Percentiles rank a stretch among this genome's conserved stretches.
phyloP scores from a whole-genome alignment of 768 basidiomycete species.

The Agrocybe chaxingu region DNA sequence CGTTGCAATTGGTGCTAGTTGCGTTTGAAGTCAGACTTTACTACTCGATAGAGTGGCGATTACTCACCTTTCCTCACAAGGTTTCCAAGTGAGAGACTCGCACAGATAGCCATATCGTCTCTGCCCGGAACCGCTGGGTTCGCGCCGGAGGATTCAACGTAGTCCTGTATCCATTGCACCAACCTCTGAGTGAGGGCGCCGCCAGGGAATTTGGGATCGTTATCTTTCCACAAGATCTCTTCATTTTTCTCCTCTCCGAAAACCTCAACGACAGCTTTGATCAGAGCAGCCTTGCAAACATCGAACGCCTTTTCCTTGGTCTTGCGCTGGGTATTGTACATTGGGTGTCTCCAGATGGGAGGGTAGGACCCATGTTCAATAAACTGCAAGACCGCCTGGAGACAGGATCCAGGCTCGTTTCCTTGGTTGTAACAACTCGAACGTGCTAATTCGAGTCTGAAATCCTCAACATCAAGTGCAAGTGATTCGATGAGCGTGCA shows the following conservation, averaged over 20 bases:
- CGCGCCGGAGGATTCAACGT: slow-evolving; percentile 38
- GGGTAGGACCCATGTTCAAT: slow-evolving; percentile 72
- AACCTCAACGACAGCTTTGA: slow-evolving; percentile 83
- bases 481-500: slow-evolving; percentile 77
- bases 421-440: slow-evolving; percentile 58
- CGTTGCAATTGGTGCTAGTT: slow-evolving; percentile 53
- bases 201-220: slow-evolving; percentile 52
- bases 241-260: slow-evolving; percentile 79
- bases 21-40: slow-evolving; percentile 2
- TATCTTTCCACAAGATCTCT: slow-evolving; percentile 74
- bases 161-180: slow-evolving; percentile 70
- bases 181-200: slow-evolving; percentile 71
- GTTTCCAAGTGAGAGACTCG: slow-evolving; percentile 80
- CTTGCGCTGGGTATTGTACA: slow-evolving; percentile 47
- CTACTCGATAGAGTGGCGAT: background rate
- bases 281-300: slow-evolving; percentile 80
- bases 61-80: slow-evolving; percentile 68
- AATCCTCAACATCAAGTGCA: slow-evolving; percentile 73
- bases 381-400: slow-evolving; percentile 66
- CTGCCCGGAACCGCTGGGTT: slow-evolving; percentile 26
- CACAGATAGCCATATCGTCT: slow-evolving; percentile 83
- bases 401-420: slow-evolving; percentile 52
- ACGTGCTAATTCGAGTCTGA: slow-evolving; percentile 68
- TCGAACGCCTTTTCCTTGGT: slow-evolving; percentile 71
- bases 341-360: slow-evolving; percentile 53